phyloP scores from a whole-genome alignment of 1,284 basidiomycete species.

The Malassezia psittaci region DNA sequence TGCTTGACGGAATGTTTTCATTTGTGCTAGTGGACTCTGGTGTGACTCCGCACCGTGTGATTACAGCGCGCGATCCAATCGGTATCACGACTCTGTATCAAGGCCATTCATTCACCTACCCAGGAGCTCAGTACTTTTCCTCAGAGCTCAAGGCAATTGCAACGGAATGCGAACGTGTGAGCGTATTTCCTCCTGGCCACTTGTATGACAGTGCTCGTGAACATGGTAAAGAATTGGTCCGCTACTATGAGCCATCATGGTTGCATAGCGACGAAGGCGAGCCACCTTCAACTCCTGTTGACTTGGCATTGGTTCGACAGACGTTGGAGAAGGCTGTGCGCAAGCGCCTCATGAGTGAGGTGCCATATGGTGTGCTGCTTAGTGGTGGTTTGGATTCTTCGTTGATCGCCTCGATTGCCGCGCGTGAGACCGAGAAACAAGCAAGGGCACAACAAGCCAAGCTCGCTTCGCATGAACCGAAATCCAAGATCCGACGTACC shows the following conservation, averaged over 20 bases:
- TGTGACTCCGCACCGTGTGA: slow-evolving; percentile 73
- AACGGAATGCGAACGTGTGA: slow-evolving; percentile 87
- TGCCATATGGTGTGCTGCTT: slow-evolving; percentile 92
- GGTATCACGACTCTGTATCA: slow-evolving; percentile 98
- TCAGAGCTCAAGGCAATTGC: slow-evolving; percentile 90
- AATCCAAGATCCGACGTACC: slow-evolving; percentile 19
- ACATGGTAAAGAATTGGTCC: slow-evolving; percentile 42
- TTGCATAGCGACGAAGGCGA: slow-evolving; percentile 48
- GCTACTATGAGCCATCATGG: slow-evolving; percentile 49
- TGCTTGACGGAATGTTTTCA: slow-evolving; percentile 97
- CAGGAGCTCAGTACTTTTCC: slow-evolving; percentile 79
- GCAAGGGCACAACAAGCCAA: slow-evolving; percentile 50
- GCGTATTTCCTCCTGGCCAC: slow-evolving; percentile 94
- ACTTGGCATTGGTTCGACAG: slow-evolving; percentile 58
- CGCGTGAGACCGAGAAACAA: slow-evolving; percentile 85
- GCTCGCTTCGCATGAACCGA: slow-evolving; percentile 20
- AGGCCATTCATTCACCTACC: slow-evolving; percentile 75
- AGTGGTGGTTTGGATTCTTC: slow-evolving; percentile 93
- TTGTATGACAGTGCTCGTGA: slow-evolving; percentile 51
- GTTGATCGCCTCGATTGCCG: slow-evolving; percentile 91
- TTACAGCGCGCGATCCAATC: slow-evolving; percentile 93
- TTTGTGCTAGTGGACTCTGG: slow-evolving; percentile 92
- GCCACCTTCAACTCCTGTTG: slow-evolving; percentile 60
- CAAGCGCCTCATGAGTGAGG: slow-evolving; percentile 96
- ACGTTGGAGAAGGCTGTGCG: slow-evolving; percentile 82